These are phyloP conservation scores for Xylaria castorea DNA, from an alignment of 495 filamentous ascomycete species.

Conservation along the genomic window DNA sequence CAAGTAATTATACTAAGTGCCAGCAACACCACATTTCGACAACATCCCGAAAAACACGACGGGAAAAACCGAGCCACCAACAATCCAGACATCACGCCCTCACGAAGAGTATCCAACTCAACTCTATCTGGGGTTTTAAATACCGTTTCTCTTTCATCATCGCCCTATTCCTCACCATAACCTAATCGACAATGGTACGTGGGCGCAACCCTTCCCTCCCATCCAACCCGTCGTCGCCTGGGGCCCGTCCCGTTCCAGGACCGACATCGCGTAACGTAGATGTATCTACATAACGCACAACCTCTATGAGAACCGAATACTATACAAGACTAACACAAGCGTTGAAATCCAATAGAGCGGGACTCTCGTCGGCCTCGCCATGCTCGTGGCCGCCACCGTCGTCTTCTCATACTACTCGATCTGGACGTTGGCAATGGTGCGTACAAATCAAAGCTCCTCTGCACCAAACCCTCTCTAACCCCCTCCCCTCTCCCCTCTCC, in stretches of 20 bases:
- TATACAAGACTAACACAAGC: conserved; percentile 28
- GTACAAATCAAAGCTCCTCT: conserved; percentile 4
- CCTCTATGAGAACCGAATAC: background rate
- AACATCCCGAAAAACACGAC: background rate
- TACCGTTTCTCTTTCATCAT: background rate
- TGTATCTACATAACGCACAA: background rate
- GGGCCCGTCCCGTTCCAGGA: background rate
- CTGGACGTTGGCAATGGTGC: conserved; percentile 97
- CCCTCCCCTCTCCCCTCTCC: conserved; percentile 11
- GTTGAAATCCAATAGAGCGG: conserved; percentile 70
- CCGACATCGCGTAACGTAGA: background rate
- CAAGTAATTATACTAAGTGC: background rate
- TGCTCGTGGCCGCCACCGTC: conserved; percentile 92
- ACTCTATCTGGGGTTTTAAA: background rate
- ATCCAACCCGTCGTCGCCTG: background rate
- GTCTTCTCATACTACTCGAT: conserved; percentile 99
- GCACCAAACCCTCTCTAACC: background rate
- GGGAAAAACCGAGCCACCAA: background rate
- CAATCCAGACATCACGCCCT: background rate
- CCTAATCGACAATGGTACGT: conserved; percentile 48
- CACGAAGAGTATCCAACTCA: conserved; percentile 1
- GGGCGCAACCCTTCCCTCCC: conserved; percentile 8
- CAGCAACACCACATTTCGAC: conserved; percentile 19
- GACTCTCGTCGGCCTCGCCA: conserved; percentile 92
- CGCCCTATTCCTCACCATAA: background rate